Evolutionary conservation across 2,329 filamentous ascomycete genomes (phyloP).

Genomic region (Trichoderma sp.): DNA sequence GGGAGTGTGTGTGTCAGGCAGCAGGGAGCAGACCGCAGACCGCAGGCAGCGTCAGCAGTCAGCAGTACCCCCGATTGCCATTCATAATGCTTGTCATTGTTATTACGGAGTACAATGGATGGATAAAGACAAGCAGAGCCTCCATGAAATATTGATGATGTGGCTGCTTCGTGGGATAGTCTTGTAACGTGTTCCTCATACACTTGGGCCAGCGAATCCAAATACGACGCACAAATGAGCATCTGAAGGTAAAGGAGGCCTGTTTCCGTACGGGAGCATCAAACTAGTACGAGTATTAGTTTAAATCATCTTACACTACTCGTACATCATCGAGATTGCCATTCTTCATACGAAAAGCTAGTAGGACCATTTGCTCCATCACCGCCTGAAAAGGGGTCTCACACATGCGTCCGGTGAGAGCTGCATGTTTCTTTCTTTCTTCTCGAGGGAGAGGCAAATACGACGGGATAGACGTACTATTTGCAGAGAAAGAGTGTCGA

Average conservation of each 20-base stretch:
- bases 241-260: neutral
- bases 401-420: neutral
- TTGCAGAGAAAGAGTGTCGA: neutral
- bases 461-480: neutral
- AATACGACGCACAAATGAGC: neutral
- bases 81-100: neutral
- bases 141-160: neutral
- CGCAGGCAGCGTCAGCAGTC: neutral
- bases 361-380: neutral
- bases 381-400: neutral
- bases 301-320: neutral
- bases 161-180: too few relatives aligned
- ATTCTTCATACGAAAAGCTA: neutral
- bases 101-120: neutral
- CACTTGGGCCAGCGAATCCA: neutral
- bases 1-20: neutral
- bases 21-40: neutral
- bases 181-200: neutral
- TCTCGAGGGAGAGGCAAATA: neutral
- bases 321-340: neutral
- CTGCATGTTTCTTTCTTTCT: neutral
- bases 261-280: neutral
- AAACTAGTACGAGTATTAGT: neutral
- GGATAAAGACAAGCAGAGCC: neutral
- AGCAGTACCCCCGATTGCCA: neutral